Evolutionary conservation across 805 yeast species (phyloP), one percentile per base, ranked within the genome.

Genomic region (Saturnispora sanitii): DNA sequence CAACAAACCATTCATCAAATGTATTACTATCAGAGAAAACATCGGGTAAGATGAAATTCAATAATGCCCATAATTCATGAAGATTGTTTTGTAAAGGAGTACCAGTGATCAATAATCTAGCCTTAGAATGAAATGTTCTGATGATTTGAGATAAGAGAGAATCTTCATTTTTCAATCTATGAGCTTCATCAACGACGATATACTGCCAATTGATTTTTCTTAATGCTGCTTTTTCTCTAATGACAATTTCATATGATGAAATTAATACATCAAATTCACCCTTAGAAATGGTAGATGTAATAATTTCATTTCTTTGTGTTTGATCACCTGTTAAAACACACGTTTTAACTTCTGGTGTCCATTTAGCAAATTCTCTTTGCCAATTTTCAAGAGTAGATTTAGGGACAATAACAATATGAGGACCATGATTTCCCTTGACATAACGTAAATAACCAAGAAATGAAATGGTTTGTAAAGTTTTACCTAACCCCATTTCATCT

Each of bases 401-500:
- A 9, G 98, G 98, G 2, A 88, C 97, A 44, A 90, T 81, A 21
- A 92, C 77, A 35, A 92, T 74, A 54, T 81, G 85, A 0, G 98
- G 98, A 0, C 98, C 98, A 46, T 80, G 82, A 13, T 88, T 73
- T 22, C 77, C 73, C 51, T 78, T 78, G 41, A 79, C 67, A 55
- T 85, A 86, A 48, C 96, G 73, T 45, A 92, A 62, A 57, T 83
- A 86, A 0, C 96, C 97, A 37, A 90, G 64, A 52, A 90, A 92
- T 2, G 97, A 76, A 35, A 90, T 86, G 0, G 97, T 90, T 62
- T 90, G 98, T 42, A 92, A 66, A 4, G 98, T 90, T 61, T 90
- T 90, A 42, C 98, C 98, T 31, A 90, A 69, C 3, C 98, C 98
- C 98, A 92, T 90, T 59, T 90, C 98, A 62, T 90, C 98, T 11